Base-by-base conservation (phyloP, 2,329 filamentous ascomycete genomes). In the Fusarium sp. region DNA sequence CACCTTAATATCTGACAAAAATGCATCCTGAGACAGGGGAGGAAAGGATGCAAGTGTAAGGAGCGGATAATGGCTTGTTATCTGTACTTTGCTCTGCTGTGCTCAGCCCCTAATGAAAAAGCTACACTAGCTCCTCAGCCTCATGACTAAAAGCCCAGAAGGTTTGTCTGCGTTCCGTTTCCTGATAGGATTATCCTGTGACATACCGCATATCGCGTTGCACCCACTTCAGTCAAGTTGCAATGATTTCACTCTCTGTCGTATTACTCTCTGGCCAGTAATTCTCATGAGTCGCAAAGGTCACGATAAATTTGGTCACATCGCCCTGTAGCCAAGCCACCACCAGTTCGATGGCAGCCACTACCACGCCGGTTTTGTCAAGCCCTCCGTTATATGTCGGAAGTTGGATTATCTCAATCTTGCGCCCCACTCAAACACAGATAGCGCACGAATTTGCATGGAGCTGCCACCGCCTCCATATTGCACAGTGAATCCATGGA, bases 211-310 rank as follows among this genome's bases (percentile, higher is more conserved):
- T 14, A 22, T 35, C 5, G 7, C 8, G 8, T 17, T 18, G 2
- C 46, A 25, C 29, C n/a, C 5, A 33, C 33, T 4, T 50, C 5
- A 4, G 12, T 4, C 31, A 6, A n/a, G 20, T n/a, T n/a, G 6
- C 42, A 4, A 25, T 22, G 9, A 25, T 4, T 25, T 1, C 7
- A 25, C 15, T 12, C 10, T 4, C 3, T n/a, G 27, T 25, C 29
- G 20, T 12, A 10, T 18, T 18, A 18, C 4, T 5, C 4, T 9
- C n/a, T 18, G 15, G 4, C 46, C 46, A 50, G 11, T 50, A 14
- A 25, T 33, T 2, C 33, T 25, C 0, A 25, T 7, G 1, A 25
- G 5, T 3, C 0, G 22, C 31, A 36, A 36, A 8, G 8, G 2
- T 27, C 33, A 12, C 7, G 1, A 17, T 2, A 12, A 0, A 20